Percentiles rank a stretch among this genome's conserved stretches.
These are phyloP conservation scores for Oryza meyeriana DNA, from an alignment of 176 grass and related monocot genomes.

Conservation along the genomic window DNA sequence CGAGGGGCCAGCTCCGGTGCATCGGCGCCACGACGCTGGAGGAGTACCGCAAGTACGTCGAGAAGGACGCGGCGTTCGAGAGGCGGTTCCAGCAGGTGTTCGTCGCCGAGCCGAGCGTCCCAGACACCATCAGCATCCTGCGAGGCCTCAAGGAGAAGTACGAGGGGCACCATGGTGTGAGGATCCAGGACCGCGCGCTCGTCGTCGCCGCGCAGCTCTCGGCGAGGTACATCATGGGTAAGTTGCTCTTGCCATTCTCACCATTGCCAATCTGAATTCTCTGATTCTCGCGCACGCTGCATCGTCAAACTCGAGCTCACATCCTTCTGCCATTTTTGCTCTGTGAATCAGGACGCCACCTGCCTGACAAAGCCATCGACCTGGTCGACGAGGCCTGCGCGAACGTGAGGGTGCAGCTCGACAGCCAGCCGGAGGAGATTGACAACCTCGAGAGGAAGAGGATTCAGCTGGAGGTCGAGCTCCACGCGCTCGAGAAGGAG, in stretches of 20 bases:
- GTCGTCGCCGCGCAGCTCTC: constrained; percentile 78
- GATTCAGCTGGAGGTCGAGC: constrained; percentile 79
- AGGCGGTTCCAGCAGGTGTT: constrained; percentile 80
- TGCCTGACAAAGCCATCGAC: constrained; percentile 85
- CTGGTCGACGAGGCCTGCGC: constrained; percentile 84
- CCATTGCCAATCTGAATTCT: background rate
- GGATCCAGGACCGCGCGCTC: constrained; percentile 67
- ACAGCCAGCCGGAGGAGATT: constrained; percentile 81
- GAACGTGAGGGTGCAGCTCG: constrained; percentile 76
- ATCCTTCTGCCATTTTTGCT: background rate
- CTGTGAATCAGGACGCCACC: constrained; percentile 44
- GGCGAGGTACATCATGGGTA: constrained; percentile 72
- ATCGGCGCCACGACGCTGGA: constrained; percentile 82
- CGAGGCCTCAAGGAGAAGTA: constrained; percentile 82
- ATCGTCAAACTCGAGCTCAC: background rate
- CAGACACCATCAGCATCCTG: constrained; percentile 69
- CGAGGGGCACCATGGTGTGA: constrained; percentile 75
- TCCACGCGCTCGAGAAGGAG: constrained; percentile 79
- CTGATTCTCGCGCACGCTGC: background rate
- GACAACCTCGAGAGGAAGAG: constrained; percentile 79
- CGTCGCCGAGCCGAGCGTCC: constrained; percentile 73
- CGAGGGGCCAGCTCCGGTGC: constrained; percentile 72
- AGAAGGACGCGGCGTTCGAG: constrained; percentile 84
- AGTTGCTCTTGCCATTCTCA: background rate
- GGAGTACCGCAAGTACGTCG: constrained; percentile 83